phyloP scores from a whole-genome alignment of 306 rosid species.

The Sophora flavescens region DNA sequence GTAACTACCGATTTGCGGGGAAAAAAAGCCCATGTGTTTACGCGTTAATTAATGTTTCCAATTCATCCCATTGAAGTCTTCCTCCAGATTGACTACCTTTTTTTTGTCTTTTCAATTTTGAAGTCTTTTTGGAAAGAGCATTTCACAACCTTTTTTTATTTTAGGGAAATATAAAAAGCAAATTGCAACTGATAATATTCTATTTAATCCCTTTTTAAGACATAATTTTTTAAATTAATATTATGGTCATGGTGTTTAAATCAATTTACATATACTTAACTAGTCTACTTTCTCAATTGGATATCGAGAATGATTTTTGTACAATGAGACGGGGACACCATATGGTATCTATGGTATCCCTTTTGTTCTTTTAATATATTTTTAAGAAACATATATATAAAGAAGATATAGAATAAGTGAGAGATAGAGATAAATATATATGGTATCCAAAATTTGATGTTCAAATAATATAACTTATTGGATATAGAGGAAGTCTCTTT shows the following conservation, averaged over 20 bases:
- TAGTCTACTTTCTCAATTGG: neutral
- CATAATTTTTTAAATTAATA: neutral
- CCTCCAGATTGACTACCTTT: neutral
- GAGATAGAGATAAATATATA: too few species aligned
- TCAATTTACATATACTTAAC: neutral
- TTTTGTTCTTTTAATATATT: too few species aligned
- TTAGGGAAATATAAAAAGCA: neutral
- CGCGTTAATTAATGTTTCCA: constrained; percentile 35
- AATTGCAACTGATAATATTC: neutral
- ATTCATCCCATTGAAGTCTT: constrained; percentile 30
- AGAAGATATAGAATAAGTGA: too few species aligned
- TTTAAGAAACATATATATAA: too few species aligned
- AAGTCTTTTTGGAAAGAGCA: neutral
- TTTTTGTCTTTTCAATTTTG: neutral
- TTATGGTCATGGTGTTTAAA: neutral
- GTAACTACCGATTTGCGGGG: constrained; percentile 4
- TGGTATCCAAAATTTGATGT: too few species aligned
- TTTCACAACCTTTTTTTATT: neutral
- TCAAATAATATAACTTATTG: too few species aligned
- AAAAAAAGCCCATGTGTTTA: neutral
- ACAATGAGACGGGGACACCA: too few species aligned
- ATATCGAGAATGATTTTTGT: too few species aligned
- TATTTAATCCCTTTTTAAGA: too few species aligned
- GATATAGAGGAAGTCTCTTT: neutral
- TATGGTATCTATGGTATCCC: too few species aligned